phyloP scores from a whole-genome alignment of 2,329 filamentous ascomycete genomes.

The Didymella sp. region DNA sequence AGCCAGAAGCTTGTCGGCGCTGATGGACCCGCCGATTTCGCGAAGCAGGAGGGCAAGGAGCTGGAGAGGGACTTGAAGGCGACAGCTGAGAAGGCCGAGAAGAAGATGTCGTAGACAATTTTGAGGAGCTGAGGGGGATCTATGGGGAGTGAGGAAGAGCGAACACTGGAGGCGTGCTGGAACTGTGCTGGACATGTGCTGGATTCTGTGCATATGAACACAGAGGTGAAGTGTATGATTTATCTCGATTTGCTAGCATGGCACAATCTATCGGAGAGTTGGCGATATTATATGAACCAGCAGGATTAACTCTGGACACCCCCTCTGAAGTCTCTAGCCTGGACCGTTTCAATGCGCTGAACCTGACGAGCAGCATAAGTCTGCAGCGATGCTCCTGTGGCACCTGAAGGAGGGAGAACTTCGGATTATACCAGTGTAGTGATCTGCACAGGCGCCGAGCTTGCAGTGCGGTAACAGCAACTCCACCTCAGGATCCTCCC shows the following conservation, averaged over 20 bases:
- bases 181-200: neutral
- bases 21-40: conserved; percentile 42
- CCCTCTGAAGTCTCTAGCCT: neutral
- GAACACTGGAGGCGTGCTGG: no score
- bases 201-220: neutral
- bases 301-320: neutral
- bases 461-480: no score
- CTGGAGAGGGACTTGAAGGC: conserved; percentile 41
- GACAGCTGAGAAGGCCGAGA: conserved; percentile 40
- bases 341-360: neutral
- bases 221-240: conserved; percentile 9
- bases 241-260: conserved; percentile 11
- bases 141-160: conserved; percentile 1
- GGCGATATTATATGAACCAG: neutral
- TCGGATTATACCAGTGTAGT: no score
- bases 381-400: neutral
- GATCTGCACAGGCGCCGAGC: no score
- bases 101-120: conserved; percentile 19
- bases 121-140: neutral
- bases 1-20: conserved; percentile 59
- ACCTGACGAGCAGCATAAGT: neutral
- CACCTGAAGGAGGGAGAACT: no score
- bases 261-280: conserved; percentile 6
- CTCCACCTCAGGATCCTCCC: no score
- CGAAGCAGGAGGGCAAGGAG: conserved; percentile 46